Conservation (phyloP, 192 early-diverging fungal species). For the Backusella luteola region DNA sequence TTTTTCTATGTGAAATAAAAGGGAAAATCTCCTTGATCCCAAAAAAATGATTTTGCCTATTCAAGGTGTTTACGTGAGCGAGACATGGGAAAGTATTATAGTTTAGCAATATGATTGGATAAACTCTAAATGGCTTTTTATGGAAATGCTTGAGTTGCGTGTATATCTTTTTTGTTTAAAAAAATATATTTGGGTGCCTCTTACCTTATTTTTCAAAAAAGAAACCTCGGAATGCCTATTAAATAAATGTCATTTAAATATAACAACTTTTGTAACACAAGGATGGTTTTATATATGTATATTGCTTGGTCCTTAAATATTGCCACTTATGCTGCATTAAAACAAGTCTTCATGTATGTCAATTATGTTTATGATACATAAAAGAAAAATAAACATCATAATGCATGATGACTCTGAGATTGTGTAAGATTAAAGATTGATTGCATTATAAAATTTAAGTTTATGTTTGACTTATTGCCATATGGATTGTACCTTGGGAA, state of each 20-base stretch:
- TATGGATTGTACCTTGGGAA: background rate
- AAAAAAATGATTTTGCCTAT: background rate
- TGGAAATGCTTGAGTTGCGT: background rate
- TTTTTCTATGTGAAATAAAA: slow-evolving; percentile 3
- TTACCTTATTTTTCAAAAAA: background rate
- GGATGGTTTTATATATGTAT: background rate
- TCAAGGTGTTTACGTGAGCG: background rate
- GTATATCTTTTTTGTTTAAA: background rate
- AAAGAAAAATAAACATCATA: background rate
- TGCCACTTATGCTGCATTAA: background rate
- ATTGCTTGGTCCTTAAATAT: background rate
- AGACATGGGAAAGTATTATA: background rate
- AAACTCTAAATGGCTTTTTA: background rate
- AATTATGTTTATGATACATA: background rate
- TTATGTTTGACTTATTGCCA: background rate
- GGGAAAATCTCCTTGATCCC: background rate
- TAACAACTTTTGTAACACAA: background rate
- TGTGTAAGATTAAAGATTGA: background rate
- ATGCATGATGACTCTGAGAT: background rate
- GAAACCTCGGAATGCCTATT: background rate
- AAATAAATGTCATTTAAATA: background rate
- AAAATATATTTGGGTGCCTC: background rate
- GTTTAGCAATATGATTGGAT: background rate
- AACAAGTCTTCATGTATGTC: background rate
- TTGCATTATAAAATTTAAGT: background rate